Base-by-base conservation (phyloP, 306 rosid genomes). In the Ormosia emarginata region DNA sequence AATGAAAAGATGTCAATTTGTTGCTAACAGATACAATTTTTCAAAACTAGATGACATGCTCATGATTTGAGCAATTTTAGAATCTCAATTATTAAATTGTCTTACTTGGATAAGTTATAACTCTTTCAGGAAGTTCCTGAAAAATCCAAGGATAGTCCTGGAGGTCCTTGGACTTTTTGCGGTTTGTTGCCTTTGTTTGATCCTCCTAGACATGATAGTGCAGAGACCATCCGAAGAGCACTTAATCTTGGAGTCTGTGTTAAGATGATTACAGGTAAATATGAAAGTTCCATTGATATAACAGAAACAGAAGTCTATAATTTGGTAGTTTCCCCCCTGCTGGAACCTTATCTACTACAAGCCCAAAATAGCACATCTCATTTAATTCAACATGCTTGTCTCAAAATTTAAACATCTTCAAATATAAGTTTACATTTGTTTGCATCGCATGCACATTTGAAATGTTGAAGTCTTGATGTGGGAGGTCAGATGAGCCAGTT, bases 171-270 rank as follows among this genome's bases (percentile, higher is more conserved):
- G 97, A 91, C 84, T 8, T 93, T 93, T 84, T 89, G 92, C 81
- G 98, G 98, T 55, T 79, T 93, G 88, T 85, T 93, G 85, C 92
- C 98, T 81, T 89, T 93, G 88, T 93, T 93, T 86, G 98, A 93
- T 86, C 97, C 98, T 44, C 98, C 97, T 12, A 89, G 98, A 82
- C 98, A 91, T 74, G 98, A 93, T 59, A 93, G 98, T 79, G 98
- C 96, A 9, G 98, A 93, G 89, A 93, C 98, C 79, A 93, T 93
- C 62, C 92, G 88, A 0, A 92, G 94, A 84, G 98, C 98, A 6
- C 98, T 93, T 72, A 83, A 90, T 84, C 97, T 93, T 57, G 98
- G 98, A 78, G 98, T 93, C 36, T 81, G 90, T 62, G 98, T 93
- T 76, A 93, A 93, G 90, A 93, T 93, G 98, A 93, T 93, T 82